Evolutionary conservation across 257 asterid genomes (phyloP), one percentile per base, ranked within the genome.

Genomic region (Perilla frutescens): DNA sequence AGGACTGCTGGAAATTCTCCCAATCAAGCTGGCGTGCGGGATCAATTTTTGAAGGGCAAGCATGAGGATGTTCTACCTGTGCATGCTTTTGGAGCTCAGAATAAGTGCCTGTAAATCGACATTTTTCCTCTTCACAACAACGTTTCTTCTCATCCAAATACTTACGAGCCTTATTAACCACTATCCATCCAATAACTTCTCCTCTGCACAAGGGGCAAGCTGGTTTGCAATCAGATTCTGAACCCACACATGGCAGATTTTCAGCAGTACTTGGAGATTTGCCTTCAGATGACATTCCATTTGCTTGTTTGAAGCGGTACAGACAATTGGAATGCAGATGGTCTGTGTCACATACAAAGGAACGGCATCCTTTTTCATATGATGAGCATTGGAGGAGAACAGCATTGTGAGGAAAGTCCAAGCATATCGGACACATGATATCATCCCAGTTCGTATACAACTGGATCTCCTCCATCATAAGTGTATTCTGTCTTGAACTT

Each of bases 371-470:
- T 62, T 86, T 91, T 32, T 75, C 88, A 58, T 77, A 85, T 0
- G 96, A 89, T 31, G 97, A 81, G 79, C 97, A 91, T 40, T 82
- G 92, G 77, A 91, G 94, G 73, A 91, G 97, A 67, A 91, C 96
- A 20, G 91, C 82, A 34, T 91, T 91, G 84, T 91, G 97, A 14
- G 97, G 97, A 49, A 81, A 86, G 71, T 89, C 91, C 79, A 89
- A 78, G 81, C 96, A 91, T 79, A 91, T 91, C 76, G 97, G 97
- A 66, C 97, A 91, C 34, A 74, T 85, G 67, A 89, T 79, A 66
- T 91, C 91, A 70, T 86, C 85, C 92, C 89, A 89, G 76, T 83
- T 87, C 67, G 91, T 83, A 68, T 70, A 80, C 65, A 89, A 74
- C 77, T 86, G 91, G 75, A 91, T 81, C 68, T 84, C 94, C 68